Base-by-base conservation (phyloP, 306 rosid genomes). In the Cicer judaicum region DNA sequence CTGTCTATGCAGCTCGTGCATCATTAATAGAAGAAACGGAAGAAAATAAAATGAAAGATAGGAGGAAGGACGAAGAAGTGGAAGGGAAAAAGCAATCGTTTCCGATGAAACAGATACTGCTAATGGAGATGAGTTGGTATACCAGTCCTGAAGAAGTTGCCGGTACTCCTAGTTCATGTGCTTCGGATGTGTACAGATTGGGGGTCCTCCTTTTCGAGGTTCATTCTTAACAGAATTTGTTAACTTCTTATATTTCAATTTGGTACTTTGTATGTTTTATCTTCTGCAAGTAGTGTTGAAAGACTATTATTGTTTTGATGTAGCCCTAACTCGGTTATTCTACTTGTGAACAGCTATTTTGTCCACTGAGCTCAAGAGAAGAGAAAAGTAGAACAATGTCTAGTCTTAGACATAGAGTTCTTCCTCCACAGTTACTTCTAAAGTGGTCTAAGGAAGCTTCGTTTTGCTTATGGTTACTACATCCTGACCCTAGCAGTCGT, bases 401-500 rank as follows among this genome's bases (percentile, higher is more conserved):
- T 65, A 90, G 91, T 85, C 86, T 94, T 66, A 88, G 99, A 76
- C 97, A 94, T 71, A 85, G 99, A 83, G 97, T 94, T 81, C 96
- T 94, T 84, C 97, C 99, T 81, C 96, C 99, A n/a, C 97, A 87
- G n/a, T 68, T 94, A 76, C 93, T 94, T 80, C 87, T 85, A 78
- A 94, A 92, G 78, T 94, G 99, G 96, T 93, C 97, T 16, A 94
- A 90, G 84, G 96, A 90, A 89, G 99, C 99, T 82, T 90, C 97
- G 12, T 94, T 90, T 90, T 92, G 99, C 84, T 84, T 94, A 79
- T 90, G 88, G 97, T 84, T 94, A 74, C 91, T 94, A 48, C 99
- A 94, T 76, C 99, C 99, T 0, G 97, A 94, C 72, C 96, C 97
- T 40, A 84, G 74, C 65, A 85, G 91, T 70, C 93, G 99, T 63